Conservation (phyloP, 2,329 filamentous ascomycete genomes). For the Mycogone perniciosa region DNA sequence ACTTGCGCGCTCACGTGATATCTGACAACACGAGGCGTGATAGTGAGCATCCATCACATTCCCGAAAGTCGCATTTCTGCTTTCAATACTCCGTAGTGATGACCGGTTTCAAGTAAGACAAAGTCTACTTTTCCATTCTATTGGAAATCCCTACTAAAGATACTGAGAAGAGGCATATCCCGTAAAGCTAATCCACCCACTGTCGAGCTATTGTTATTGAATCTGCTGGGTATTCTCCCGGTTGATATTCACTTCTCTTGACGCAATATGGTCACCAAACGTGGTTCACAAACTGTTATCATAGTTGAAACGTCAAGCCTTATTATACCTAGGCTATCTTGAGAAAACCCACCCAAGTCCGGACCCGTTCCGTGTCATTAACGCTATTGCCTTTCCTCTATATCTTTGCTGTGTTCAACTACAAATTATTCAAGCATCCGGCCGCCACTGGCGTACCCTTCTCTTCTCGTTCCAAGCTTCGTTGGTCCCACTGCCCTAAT, state of each 20-base stretch:
- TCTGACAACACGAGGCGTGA: too few relatives aligned
- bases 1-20: too few relatives aligned
- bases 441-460: conserved; percentile 5
- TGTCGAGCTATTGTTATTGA: too few relatives aligned
- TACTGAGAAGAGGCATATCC: background rate
- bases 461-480: conserved; percentile 1
- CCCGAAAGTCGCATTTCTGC: too few relatives aligned
- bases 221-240: background rate
- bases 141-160: too few relatives aligned
- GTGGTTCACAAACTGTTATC: background rate
- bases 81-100: too few relatives aligned
- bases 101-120: too few relatives aligned
- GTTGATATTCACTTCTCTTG: background rate
- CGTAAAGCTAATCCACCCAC: background rate
- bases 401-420: conserved; percentile 20
- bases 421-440: conserved; percentile 23
- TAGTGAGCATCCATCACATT: too few relatives aligned
- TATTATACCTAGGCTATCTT: conserved; percentile 11
- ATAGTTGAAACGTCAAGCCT: conserved; percentile 6
- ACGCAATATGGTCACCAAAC: background rate
- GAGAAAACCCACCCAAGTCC: conserved; percentile 9
- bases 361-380: conserved; percentile 10
- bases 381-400: conserved; percentile 16
- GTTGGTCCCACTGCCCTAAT: background rate
- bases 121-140: too few relatives aligned